A percentile compares a stretch with the other conserved stretches of the same genome.
Conservation (phyloP, 768 basidiomycete species). For the Guyanaporus albipodus region DNA sequence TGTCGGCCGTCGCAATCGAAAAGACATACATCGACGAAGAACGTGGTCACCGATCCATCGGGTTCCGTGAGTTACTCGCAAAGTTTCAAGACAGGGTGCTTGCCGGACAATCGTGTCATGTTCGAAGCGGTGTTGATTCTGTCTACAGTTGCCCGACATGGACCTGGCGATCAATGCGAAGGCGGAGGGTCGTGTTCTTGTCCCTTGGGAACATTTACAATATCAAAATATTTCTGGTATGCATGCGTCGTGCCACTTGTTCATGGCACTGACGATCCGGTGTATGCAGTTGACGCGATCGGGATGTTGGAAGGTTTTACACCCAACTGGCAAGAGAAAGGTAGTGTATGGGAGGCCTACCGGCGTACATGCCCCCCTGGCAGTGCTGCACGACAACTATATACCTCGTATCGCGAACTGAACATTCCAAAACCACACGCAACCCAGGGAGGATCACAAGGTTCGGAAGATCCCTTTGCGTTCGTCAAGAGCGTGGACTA, state of each 20-base stretch:
- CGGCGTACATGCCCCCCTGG: conserved; percentile 81
- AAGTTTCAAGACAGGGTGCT: conserved; percentile 61
- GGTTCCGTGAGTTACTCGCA: conserved; percentile 74
- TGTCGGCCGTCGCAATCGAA: conserved; percentile 55
- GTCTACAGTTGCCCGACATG: conserved; percentile 79
- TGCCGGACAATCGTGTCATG: conserved; percentile 12
- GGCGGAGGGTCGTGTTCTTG: conserved; percentile 89
- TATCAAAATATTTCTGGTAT: conserved; percentile 40
- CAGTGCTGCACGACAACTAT: conserved; percentile 77
- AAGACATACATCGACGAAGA: conserved; percentile 57
- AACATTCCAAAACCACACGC: conserved; percentile 29
- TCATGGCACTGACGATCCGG: too few relatives aligned
- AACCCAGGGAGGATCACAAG: conserved; percentile 22
- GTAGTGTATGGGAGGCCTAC: conserved; percentile 92
- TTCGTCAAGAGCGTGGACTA: conserved; percentile 64
- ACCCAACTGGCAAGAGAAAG: conserved; percentile 81
- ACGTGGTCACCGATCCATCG: conserved; percentile 71
- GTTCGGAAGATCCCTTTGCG: conserved; percentile 51
- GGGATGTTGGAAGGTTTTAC: conserved; percentile 56
- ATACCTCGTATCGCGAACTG: conserved; percentile 64
- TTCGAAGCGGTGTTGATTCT: neutral
- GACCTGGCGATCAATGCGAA: conserved; percentile 92
- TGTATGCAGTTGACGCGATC: neutral
- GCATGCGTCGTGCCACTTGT: neutral
- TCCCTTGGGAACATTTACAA: conserved; percentile 82